These are phyloP conservation scores for Podila clonocystis DNA, from an alignment of 192 early-diverging fungal species.

Conservation along the genomic window DNA sequence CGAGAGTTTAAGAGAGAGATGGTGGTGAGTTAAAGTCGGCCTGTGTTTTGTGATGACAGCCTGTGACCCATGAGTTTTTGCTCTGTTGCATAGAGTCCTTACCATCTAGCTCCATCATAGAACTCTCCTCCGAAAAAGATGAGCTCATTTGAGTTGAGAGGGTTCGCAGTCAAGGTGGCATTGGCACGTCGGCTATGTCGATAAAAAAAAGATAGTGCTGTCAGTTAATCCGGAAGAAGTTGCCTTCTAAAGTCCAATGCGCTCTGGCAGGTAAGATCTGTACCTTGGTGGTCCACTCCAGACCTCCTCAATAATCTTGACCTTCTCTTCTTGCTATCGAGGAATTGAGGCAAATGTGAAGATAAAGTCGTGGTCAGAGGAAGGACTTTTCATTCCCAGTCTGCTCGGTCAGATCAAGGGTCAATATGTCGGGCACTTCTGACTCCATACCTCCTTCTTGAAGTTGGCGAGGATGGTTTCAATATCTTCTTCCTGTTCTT, in stretches of 20 bases:
- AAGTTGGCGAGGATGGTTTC: conserved; percentile 71
- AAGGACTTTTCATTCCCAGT: background rate
- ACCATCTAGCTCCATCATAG: conserved; percentile 64
- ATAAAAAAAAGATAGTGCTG: background rate
- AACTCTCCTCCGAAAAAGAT: conserved; percentile 78
- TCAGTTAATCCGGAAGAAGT: background rate
- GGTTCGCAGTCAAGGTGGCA: conserved; percentile 67
- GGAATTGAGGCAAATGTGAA: background rate
- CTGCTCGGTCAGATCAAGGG: background rate
- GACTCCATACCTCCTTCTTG: conserved; percentile 52
- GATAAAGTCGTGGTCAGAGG: background rate
- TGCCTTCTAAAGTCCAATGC: background rate
- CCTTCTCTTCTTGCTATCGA: conserved; percentile 57
- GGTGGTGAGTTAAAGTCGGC: background rate
- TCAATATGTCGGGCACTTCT: background rate
- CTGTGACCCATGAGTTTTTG: background rate
- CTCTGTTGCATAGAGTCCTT: background rate
- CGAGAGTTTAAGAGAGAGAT: background rate
- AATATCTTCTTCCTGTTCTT: conserved; percentile 74
- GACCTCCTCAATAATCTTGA: conserved; percentile 67
- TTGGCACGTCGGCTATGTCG: conserved; percentile 63
- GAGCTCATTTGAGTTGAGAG: conserved; percentile 65
- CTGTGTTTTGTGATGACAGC: background rate
- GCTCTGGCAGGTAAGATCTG: background rate
- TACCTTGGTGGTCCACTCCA: conserved; percentile 56